Conservation (phyloP, 2,329 filamentous ascomycete species). For the Ploettnerulaceae sp. region DNA sequence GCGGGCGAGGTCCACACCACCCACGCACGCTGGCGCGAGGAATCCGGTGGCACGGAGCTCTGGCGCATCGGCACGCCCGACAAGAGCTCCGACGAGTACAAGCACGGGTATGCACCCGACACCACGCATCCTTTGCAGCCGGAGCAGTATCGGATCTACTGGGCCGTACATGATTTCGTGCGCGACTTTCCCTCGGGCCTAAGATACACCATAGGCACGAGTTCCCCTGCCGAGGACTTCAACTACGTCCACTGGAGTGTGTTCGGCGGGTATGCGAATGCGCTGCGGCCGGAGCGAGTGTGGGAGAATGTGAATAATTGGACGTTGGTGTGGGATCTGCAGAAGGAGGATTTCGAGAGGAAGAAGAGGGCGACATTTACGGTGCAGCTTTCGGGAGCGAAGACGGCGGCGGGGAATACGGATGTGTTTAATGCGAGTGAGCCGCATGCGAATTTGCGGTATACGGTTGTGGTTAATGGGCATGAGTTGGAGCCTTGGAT, state of each 20-base stretch:
- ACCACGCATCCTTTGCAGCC: slow-evolving; percentile 45
- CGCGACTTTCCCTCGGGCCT: slow-evolving; percentile 56
- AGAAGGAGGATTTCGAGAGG: slow-evolving; percentile 38
- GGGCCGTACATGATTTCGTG: slow-evolving; percentile 54
- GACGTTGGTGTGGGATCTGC: slow-evolving; percentile 51
- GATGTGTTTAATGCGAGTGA: slow-evolving; percentile 52
- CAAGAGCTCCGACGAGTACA: slow-evolving; percentile 55
- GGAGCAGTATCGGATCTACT: slow-evolving; percentile 58
- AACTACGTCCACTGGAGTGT: slow-evolving; percentile 65
- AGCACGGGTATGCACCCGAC: slow-evolving; percentile 50
- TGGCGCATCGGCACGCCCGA: slow-evolving; percentile 60
- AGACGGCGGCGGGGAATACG: slow-evolving; percentile 58
- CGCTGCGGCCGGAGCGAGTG: slow-evolving; percentile 40
- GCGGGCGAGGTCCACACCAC: slow-evolving; percentile 39
- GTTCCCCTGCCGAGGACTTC: slow-evolving; percentile 44
- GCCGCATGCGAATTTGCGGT: slow-evolving; percentile 48
- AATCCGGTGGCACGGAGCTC: slow-evolving; percentile 52
- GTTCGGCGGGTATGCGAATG: slow-evolving; percentile 52
- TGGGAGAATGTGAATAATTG: slow-evolving; percentile 52
- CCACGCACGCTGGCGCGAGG: slow-evolving; percentile 46
- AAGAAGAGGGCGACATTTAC: slow-evolving; percentile 52
- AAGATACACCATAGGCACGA: slow-evolving; percentile 51
- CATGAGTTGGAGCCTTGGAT: slow-evolving; percentile 47
- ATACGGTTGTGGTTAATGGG: slow-evolving; percentile 45
- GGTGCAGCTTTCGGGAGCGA: slow-evolving; percentile 57